Base-by-base conservation (phyloP, 805 yeast genomes). In the Martiniozyma abietophila region DNA sequence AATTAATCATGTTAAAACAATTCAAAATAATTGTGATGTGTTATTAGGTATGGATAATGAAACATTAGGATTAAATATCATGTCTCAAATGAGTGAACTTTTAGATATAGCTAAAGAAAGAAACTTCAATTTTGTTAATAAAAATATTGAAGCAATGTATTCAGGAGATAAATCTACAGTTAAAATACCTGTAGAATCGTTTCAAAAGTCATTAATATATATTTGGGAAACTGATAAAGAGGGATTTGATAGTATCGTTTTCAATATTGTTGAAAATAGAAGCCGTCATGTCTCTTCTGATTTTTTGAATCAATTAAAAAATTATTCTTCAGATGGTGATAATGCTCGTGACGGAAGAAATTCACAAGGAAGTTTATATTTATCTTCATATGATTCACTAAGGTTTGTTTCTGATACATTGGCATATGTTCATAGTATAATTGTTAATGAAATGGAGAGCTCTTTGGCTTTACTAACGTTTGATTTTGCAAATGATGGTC, bases 381-480 rank as follows among this genome's bases (percentile, higher is more conserved):
- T 79, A 28, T 71, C 79, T 7, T 78, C 82, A 0, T 80, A 80
- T 52, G 95, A 89, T 51, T 82, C 96, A 1, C 64, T 76, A 18
- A 65, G 95, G 36, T 88, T 77, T 43, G 64, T 84, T 12, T 94
- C 96, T 18, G 96, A 86, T 51, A 67, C 92, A 21, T 60, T 92
- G 25, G 97, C 97, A 0, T 82, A 81, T 62, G 68, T 86, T 2
- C 96, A 92, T 51, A 73, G 88, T 2, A 68, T 83, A 4, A 76
- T 86, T 20, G 94, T 86, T 4, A 83, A 84, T 56, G 98, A 92
- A 54, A 68, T 76, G 26, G 98, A 92, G 50, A 65, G 79, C 20
- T 67, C 89, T 5, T 66, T 67, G 7, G 66, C 76, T 14, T 57
- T 89, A 32, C 76, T 89, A 36, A 67, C 67, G 29, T 50, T 56